Percentiles rank a stretch among this genome's conserved stretches.
Conservation (phyloP, 768 basidiomycete species). For the Suillus plorans region DNA sequence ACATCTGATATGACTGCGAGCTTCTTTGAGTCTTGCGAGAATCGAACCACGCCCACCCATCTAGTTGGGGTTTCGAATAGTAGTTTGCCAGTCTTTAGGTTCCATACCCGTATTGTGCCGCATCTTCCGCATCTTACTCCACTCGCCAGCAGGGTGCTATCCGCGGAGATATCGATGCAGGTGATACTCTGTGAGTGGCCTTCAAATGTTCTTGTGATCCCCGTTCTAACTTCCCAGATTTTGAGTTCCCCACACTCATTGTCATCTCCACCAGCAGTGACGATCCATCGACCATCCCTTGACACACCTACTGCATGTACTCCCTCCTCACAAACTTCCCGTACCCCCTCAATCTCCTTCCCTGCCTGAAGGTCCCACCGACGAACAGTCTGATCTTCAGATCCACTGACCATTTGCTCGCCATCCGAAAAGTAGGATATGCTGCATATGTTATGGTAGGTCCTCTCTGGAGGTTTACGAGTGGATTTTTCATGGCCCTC, state of each 20-base stretch:
- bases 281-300: background rate
- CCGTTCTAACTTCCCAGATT: background rate
- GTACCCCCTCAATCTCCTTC: background rate
- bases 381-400: background rate
- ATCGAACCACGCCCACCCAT: background rate
- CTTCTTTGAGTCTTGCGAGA: background rate
- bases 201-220: background rate
- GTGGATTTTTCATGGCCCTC: background rate
- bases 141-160: conserved; percentile 6
- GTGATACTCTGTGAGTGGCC: background rate
- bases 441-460: background rate
- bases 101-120: conserved; percentile 4
- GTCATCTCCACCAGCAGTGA: background rate
- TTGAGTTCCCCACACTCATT: background rate
- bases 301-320: background rate
- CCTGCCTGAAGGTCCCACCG: background rate
- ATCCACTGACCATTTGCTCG: background rate
- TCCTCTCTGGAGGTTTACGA: no score
- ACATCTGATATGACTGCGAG: background rate
- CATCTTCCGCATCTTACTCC: background rate
- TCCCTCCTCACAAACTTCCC: background rate
- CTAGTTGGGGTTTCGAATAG: background rate
- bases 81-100: background rate
- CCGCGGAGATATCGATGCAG: conserved; percentile 8
- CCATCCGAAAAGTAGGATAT: background rate